Percentiles rank a stretch among this genome's conserved stretches.
phyloP scores from a whole-genome alignment of 768 basidiomycete species.

The Trametes cinnabarina region DNA sequence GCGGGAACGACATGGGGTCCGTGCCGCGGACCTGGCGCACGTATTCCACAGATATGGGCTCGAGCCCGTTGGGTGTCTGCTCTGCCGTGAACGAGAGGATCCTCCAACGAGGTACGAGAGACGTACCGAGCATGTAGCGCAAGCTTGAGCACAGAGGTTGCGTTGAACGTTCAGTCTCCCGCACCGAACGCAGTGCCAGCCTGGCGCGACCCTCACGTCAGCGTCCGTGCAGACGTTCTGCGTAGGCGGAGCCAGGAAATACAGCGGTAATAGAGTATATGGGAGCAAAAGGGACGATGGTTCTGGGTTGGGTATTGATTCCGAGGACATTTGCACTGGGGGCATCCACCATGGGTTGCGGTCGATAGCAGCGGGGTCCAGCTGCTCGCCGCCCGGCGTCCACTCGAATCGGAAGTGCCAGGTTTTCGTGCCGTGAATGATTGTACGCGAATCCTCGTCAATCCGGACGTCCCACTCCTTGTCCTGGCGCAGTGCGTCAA shows the following conservation, averaged over 20 bases:
- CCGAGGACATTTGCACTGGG: not conserved
- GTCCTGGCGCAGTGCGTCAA: not conserved
- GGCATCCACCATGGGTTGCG: constrained; percentile 5
- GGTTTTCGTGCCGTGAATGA: not conserved
- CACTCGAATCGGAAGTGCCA: constrained; percentile 12
- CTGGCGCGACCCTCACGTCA: constrained; percentile 1
- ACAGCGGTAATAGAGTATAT: constrained; percentile 9
- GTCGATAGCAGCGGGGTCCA: not conserved
- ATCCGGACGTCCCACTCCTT: not conserved
- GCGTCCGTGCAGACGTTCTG: constrained; percentile 2
- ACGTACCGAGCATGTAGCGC: constrained; percentile 10
- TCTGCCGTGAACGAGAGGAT: not conserved
- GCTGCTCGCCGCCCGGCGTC: constrained; percentile 7
- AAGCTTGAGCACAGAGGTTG: constrained; percentile 16
- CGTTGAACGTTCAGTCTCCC: constrained; percentile 14
- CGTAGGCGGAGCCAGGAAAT: not conserved
- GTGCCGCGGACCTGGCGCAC: constrained; percentile 9
- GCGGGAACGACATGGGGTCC: constrained; percentile 11
- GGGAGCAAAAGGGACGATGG: not conserved
- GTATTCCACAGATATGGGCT: constrained; percentile 10
- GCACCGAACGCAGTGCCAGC: constrained; percentile 17
- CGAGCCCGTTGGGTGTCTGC: constrained; percentile 8
- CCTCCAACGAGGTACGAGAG: not conserved
- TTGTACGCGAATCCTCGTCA: not conserved
- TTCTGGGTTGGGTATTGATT: not conserved